Evolutionary conservation across 108 stramenopile species (phyloP).

Genomic region (Mayamaea pseudoterrestris): DNA sequence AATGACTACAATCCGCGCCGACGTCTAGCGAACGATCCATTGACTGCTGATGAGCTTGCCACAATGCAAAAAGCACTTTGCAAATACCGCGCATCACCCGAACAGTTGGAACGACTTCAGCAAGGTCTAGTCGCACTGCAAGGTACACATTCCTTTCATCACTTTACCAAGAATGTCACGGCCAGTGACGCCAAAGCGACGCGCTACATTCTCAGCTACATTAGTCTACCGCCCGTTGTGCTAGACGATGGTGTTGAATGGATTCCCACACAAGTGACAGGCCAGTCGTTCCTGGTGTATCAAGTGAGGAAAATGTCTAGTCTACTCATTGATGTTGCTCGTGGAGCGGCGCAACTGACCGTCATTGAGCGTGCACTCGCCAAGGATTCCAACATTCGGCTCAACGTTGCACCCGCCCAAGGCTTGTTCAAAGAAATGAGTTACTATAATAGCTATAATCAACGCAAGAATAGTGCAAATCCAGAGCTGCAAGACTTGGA

Average conservation of each 20-base stretch:
- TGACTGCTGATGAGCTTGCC: slow-evolving; percentile 28
- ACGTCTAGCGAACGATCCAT: slow-evolving; percentile 13
- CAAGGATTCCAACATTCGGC: slow-evolving; percentile 24
- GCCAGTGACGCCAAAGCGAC: slow-evolving; percentile 43
- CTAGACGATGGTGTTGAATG: slow-evolving; percentile 58
- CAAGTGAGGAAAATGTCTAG: slow-evolving; percentile 98
- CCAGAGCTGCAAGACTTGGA: slow-evolving; percentile 30
- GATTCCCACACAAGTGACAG: slow-evolving; percentile 76
- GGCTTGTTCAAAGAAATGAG: slow-evolving; percentile 82
- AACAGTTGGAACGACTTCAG: slow-evolving; percentile 39
- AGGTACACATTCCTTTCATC: slow-evolving; percentile 86
- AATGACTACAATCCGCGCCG: no score
- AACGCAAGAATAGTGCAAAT: slow-evolving; percentile 31
- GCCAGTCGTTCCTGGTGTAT: slow-evolving; percentile 94
- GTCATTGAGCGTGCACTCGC: slow-evolving; percentile 34
- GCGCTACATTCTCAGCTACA: slow-evolving; percentile 72
- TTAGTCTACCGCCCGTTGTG: slow-evolving; percentile 56
- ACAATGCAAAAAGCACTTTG: slow-evolving; percentile 20
- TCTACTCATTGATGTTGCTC: slow-evolving; percentile 64
- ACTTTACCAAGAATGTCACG: slow-evolving; percentile 77
- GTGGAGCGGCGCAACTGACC: slow-evolving; percentile 44
- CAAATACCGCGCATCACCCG: slow-evolving; percentile 39
- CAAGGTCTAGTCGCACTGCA: slow-evolving; percentile 51
- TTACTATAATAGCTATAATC: slow-evolving; percentile 69
- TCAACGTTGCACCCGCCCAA: slow-evolving; percentile 71